These are phyloP conservation scores for Podospora didyma DNA, from an alignment of 495 filamentous ascomycete genomes.

Conservation along the genomic window DNA sequence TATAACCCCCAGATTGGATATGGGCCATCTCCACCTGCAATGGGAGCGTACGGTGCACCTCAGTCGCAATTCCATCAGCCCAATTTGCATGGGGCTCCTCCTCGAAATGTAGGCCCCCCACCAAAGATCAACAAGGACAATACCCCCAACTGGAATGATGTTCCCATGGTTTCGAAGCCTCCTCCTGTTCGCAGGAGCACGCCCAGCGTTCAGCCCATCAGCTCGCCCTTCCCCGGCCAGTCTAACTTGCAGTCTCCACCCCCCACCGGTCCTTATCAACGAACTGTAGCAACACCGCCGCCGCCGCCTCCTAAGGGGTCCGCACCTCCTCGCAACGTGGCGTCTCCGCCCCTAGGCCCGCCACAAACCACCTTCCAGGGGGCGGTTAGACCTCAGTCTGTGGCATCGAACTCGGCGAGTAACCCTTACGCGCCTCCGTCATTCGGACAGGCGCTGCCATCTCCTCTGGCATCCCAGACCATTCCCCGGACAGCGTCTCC, in stretches of 20 bases:
- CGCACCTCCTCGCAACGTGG: conserved; percentile 44
- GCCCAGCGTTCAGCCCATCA: conserved; percentile 58
- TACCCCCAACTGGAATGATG: conserved; percentile 87
- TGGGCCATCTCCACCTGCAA: conserved; percentile 25
- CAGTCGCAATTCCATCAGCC: conserved; percentile 14
- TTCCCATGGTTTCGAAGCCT: conserved; percentile 74
- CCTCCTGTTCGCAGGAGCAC: conserved; percentile 64
- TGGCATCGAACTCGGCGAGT: conserved; percentile 59
- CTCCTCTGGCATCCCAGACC: conserved; percentile 45
- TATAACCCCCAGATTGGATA: conserved; percentile 34
- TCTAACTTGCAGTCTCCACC: conserved; percentile 43
- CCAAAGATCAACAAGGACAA: conserved; percentile 64
- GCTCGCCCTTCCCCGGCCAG: conserved; percentile 66
- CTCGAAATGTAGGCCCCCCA: conserved; percentile 59
- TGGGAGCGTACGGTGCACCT: conserved; percentile 33
- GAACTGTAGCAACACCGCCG: conserved; percentile 37
- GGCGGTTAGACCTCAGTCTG: conserved; percentile 56
- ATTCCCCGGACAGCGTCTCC: conserved; percentile 77
- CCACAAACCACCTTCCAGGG: conserved; percentile 47
- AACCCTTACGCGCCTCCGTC: conserved; percentile 68
- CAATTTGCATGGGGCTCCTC: conserved; percentile 14
- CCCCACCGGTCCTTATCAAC: conserved; percentile 33
- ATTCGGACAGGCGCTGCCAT: conserved; percentile 25
- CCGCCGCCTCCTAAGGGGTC: conserved; percentile 58
- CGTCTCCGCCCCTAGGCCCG: conserved; percentile 47